phyloP scores from a whole-genome alignment of 495 filamentous ascomycete genomes.

The Neurospora cerealis region DNA sequence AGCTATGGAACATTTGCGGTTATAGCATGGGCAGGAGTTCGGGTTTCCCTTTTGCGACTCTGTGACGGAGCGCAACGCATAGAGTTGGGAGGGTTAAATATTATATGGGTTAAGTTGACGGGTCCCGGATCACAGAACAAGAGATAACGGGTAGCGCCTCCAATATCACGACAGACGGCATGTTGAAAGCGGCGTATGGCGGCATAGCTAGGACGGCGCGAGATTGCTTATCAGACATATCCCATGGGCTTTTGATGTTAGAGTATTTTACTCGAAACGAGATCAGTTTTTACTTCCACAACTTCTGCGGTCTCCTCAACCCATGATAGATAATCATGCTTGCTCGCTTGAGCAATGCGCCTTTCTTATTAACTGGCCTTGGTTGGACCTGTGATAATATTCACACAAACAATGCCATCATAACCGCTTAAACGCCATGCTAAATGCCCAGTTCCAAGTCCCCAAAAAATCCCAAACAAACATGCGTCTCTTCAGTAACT shows the following conservation, averaged over 20 bases:
- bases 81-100: not conserved
- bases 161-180: not conserved
- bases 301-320: not conserved
- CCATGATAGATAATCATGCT: not conserved
- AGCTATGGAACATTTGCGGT: not conserved
- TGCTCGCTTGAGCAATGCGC: not conserved
- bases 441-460: slow-evolving; percentile 6
- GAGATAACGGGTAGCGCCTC: not conserved
- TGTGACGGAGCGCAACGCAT: not conserved
- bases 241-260: not conserved
- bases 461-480: not conserved
- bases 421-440: slow-evolving; percentile 14
- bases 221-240: not conserved
- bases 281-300: not conserved
- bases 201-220: not conserved
- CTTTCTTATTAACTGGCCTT: not conserved
- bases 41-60: not conserved
- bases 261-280: not conserved
- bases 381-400: not conserved
- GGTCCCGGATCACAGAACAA: not conserved
- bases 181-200: not conserved
- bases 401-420: not conserved
- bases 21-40: not conserved
- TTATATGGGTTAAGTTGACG: not conserved
- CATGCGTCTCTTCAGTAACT: not conserved